These are phyloP conservation scores for Parastagonospora avenae DNA, from an alignment of 2,329 filamentous ascomycete species.

Conservation along the genomic window DNA sequence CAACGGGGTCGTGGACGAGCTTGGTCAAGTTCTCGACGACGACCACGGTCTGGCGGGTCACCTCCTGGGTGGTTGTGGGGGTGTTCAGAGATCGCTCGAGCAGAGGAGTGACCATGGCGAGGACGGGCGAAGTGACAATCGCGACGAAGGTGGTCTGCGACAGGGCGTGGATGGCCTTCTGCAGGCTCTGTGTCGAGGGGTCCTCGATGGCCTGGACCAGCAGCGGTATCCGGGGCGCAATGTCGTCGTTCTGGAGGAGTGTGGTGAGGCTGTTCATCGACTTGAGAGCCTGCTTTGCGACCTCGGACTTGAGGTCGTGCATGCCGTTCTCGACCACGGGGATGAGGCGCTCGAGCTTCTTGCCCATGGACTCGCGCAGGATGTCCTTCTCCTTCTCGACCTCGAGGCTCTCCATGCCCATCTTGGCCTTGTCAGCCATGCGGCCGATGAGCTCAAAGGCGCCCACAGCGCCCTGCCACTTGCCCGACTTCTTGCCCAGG, in stretches of 20 bases:
- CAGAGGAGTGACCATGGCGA: slow-evolving; percentile 91
- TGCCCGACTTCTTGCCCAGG: slow-evolving; percentile 81
- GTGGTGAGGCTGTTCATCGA: slow-evolving; percentile 91
- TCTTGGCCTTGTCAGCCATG: slow-evolving; percentile 94
- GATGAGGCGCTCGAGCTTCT: slow-evolving; percentile 82
- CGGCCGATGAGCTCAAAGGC: slow-evolving; percentile 83
- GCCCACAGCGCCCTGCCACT: slow-evolving; percentile 96
- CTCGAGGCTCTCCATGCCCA: slow-evolving; percentile 81
- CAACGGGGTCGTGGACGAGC: slow-evolving; percentile 92
- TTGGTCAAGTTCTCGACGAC: slow-evolving; percentile 98
- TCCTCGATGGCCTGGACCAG: slow-evolving; percentile 95
- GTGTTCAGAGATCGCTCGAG: slow-evolving; percentile 93
- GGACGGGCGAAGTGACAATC: slow-evolving; percentile 90
- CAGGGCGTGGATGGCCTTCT: slow-evolving; percentile 95
- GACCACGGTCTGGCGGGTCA: slow-evolving; percentile 91
- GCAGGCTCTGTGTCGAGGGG: slow-evolving; percentile 82
- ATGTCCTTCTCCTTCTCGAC: slow-evolving; percentile 87
- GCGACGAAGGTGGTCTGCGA: slow-evolving; percentile 99
- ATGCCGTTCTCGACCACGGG: slow-evolving; percentile 90
- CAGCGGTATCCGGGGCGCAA: slow-evolving; percentile 87
- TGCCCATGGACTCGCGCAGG: slow-evolving; percentile 87
- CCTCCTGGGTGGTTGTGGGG: slow-evolving; percentile 88
- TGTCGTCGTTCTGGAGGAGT: slow-evolving; percentile 94
- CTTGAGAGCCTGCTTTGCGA: slow-evolving; percentile 82
- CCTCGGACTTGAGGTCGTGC: slow-evolving; percentile 92